Evolutionary conservation across 768 basidiomycete genomes (phyloP).

Genomic region (Naganishia antarctica): DNA sequence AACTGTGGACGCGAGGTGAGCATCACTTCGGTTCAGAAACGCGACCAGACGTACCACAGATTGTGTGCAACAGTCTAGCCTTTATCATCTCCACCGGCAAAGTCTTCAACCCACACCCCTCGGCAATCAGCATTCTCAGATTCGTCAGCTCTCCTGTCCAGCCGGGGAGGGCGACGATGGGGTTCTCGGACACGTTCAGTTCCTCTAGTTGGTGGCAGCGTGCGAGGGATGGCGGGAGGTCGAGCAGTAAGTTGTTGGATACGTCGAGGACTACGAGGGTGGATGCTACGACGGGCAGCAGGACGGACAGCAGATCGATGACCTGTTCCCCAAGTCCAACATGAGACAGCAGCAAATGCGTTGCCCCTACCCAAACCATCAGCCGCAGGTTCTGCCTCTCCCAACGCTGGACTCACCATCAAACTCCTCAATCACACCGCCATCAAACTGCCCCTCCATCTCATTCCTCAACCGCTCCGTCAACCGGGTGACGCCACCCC

Average conservation of each 20-base stretch:
- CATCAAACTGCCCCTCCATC: slow-evolving; percentile 24
- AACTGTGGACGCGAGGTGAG: slow-evolving; percentile 54
- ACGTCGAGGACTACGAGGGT: slow-evolving; percentile 90
- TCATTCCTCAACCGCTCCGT: slow-evolving; percentile 28
- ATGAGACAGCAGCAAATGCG: slow-evolving; percentile 86
- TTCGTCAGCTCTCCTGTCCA: slow-evolving; percentile 72
- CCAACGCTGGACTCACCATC: slow-evolving; percentile 55
- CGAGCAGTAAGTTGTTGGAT: slow-evolving; percentile 76
- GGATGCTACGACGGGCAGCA: slow-evolving; percentile 66
- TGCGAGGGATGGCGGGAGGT: slow-evolving; percentile 76
- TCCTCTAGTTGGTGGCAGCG: slow-evolving; percentile 80
- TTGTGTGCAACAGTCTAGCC: slow-evolving; percentile 74
- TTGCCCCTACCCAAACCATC: slow-evolving; percentile 90
- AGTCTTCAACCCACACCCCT: slow-evolving; percentile 72
- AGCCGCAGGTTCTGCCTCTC: slow-evolving; percentile 24
- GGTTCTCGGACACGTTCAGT: slow-evolving; percentile 86
- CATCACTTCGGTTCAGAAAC: too few relatives aligned
- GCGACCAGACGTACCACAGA: slow-evolving; percentile 47
- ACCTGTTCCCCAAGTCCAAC: slow-evolving; percentile 66
- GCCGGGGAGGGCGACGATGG: slow-evolving; percentile 80
- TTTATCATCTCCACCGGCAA: slow-evolving; percentile 69
- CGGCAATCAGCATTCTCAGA: slow-evolving; percentile 85
- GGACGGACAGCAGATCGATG: slow-evolving; percentile 65
- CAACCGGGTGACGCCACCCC: slow-evolving; percentile 41
- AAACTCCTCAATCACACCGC: slow-evolving; percentile 35